A percentile compares a stretch with the other conserved stretches of the same genome.
Evolutionary conservation across 352 stramenopile species (phyloP).

Genomic region (Phytophthora parvispora): DNA sequence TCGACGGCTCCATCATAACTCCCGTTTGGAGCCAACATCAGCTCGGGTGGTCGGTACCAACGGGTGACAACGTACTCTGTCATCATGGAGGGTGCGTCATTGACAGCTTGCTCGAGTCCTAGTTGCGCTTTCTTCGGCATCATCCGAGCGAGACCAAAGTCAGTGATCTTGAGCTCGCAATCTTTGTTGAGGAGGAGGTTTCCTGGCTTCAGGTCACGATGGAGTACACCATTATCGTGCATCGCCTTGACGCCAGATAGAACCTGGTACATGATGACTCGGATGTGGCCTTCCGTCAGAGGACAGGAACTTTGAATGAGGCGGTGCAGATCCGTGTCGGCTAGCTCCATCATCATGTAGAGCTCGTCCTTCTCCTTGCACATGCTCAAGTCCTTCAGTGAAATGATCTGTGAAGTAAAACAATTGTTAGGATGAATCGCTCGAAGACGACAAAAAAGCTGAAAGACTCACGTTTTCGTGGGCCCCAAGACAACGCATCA

Average conservation of each 20-base stretch:
- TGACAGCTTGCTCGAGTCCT: conserved; percentile 14
- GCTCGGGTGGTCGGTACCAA: conserved; percentile 94
- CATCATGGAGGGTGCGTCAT: conserved; percentile 71
- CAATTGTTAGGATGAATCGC: not conserved
- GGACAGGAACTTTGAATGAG: conserved; percentile 92
- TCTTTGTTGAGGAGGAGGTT: conserved; percentile 95
- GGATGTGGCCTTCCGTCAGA: conserved; percentile 84
- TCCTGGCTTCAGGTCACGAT: conserved; percentile 96
- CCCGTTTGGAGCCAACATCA: conserved; percentile 93
- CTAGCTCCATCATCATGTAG: conserved; percentile 98
- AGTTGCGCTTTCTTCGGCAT: conserved; percentile 59
- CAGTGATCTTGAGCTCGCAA: conserved; percentile 95
- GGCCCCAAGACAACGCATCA: conserved; percentile 90
- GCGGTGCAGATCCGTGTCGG: conserved; percentile 94
- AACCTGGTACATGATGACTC: conserved; percentile 90
- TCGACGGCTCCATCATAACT: conserved; percentile 91
- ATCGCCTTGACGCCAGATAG: conserved; percentile 92
- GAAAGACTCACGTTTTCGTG: conserved; percentile 88
- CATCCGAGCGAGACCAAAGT: conserved; percentile 95
- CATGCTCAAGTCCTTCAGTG: conserved; percentile 90
- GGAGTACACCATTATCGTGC: conserved; percentile 94
- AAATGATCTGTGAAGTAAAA: conserved; percentile 78
- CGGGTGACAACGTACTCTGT: conserved; percentile 93
- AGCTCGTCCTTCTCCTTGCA: conserved; percentile 95
- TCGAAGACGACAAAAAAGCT: not conserved